phyloP scores from a whole-genome alignment of 306 rosid species.

The Glycine latifolia region DNA sequence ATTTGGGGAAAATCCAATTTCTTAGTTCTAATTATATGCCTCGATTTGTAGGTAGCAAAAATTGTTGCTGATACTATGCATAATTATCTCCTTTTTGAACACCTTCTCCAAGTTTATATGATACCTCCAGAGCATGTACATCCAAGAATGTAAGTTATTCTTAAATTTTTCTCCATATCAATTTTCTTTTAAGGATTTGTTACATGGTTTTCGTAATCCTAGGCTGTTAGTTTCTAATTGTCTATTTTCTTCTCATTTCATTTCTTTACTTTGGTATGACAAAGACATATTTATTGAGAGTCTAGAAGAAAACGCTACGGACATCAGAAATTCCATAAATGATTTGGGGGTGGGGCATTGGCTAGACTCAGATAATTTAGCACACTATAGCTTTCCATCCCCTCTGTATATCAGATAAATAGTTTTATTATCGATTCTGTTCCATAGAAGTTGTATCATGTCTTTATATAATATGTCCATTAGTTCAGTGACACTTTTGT shows the following conservation, averaged over 20 bases:
- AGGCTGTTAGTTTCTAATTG: not conserved
- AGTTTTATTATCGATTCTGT: not conserved
- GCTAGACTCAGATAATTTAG: not conserved
- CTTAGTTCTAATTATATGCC: slow-evolving; percentile 15
- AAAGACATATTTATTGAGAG: not conserved
- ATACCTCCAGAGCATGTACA: slow-evolving; percentile 81
- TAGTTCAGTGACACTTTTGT: not conserved
- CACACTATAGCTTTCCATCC: not conserved
- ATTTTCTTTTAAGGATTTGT: not conserved
- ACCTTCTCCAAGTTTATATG: slow-evolving; percentile 72
- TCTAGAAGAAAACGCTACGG: not conserved
- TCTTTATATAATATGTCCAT: not conserved
- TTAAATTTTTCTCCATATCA: not conserved
- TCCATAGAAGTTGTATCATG: not conserved
- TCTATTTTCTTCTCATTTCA: not conserved
- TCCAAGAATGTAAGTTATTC: slow-evolving; percentile 70
- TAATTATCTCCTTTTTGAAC: slow-evolving; percentile 83
- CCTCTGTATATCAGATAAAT: not conserved
- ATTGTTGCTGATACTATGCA: slow-evolving; percentile 92
- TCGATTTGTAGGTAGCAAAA: slow-evolving; percentile 77
- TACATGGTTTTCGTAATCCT: not conserved
- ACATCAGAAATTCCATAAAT: not conserved
- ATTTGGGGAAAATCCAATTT: slow-evolving; percentile 4
- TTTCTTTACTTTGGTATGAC: not conserved
- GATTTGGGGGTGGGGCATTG: not conserved